Base-by-base conservation (phyloP, 805 yeast species). In the Ogataea dorogensis region DNA sequence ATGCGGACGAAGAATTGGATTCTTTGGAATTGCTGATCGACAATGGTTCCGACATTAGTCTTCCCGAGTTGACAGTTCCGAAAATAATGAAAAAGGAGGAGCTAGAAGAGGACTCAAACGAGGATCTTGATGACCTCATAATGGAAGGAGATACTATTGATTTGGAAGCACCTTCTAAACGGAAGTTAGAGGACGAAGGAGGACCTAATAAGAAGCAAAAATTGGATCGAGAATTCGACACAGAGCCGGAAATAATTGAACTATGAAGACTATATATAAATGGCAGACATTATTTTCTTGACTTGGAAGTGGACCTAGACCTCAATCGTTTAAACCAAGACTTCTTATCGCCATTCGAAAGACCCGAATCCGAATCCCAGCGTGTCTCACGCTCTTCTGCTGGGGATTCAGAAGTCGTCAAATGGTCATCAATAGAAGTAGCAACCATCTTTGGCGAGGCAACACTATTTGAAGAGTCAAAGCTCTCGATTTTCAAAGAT, bases 1-100 rank as follows among this genome's bases (percentile, higher is more conserved):
- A 93, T 59, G 96, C 91, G 36, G 81, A 78, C 25, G 96, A 85
- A 44, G 63, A 58, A 21, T 60, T 72, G 28, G 81, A 77, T 46
- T 73, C 77, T 27, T 64, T 81, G 24, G 91, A 86, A 48, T 65
- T 87, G 28, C 78, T 76, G 46, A 54, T 81, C 7, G 53, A 53
- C 5, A 36, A 12, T 5, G 49, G 46, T 9, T 43, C 36, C 9
- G 36, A 38, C 0, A 24, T 56, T 2, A 19, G 15, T 0, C 39
- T 57, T 5, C 64, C 64, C 0, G 50, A 50, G 2, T 23, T 59
- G 17, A 18, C 14, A 0, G 41, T 59, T 7, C 59, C 59, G 7
- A 21, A 34, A 14, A 44, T 18, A 24, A 38, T 37, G 50, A 43
- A 48, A 42, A 51, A 56, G 19, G 38, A 38, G 17, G 46, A 29